A percentile compares a stretch with the other conserved stretches of the same genome.
Conservation (phyloP, 805 yeast species). For the Blastobotrys attinorum region DNA sequence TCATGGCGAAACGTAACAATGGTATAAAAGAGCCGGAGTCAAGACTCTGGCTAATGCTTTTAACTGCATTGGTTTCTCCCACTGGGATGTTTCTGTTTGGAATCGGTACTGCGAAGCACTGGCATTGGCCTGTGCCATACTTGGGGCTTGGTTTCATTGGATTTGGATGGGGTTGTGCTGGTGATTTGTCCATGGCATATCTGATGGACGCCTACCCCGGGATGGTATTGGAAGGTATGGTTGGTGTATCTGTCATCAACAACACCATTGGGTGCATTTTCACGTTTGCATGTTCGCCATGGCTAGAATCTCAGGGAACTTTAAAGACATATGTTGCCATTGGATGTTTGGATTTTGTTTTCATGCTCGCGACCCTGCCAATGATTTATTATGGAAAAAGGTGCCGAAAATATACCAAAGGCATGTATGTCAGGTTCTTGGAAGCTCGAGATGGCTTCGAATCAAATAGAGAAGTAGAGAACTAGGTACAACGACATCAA, state of each 20-base stretch:
- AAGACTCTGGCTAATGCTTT: slow-evolving; percentile 42
- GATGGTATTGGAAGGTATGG: slow-evolving; percentile 47
- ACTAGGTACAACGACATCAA: no score
- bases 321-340: slow-evolving; percentile 50
- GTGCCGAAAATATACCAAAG: slow-evolving; percentile 34
- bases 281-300: slow-evolving; percentile 52
- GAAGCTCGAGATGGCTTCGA: slow-evolving; percentile 13
- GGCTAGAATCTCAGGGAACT: slow-evolving; percentile 44
- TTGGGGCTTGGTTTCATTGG: slow-evolving; percentile 52
- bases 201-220: slow-evolving; percentile 49
- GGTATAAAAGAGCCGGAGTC: slow-evolving; percentile 38
- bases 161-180: slow-evolving; percentile 47
- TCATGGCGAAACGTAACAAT: slow-evolving; percentile 10
- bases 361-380: slow-evolving; percentile 49
- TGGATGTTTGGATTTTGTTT: slow-evolving; percentile 45
- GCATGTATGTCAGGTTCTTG: slow-evolving; percentile 13
- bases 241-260: slow-evolving; percentile 50
- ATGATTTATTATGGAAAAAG: slow-evolving; percentile 52
- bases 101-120: slow-evolving; percentile 46
- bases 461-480: no score
- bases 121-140: slow-evolving; percentile 49
- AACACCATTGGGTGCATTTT: slow-evolving; percentile 58
- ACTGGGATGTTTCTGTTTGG: slow-evolving; percentile 54
- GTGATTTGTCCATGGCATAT: slow-evolving; percentile 52
- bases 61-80: slow-evolving; percentile 45